A percentile compares a stretch with the other conserved stretches of the same genome.
Evolutionary conservation across 495 filamentous ascomycete genomes (phyloP).

Genomic region (Jackrogersella minutella): DNA sequence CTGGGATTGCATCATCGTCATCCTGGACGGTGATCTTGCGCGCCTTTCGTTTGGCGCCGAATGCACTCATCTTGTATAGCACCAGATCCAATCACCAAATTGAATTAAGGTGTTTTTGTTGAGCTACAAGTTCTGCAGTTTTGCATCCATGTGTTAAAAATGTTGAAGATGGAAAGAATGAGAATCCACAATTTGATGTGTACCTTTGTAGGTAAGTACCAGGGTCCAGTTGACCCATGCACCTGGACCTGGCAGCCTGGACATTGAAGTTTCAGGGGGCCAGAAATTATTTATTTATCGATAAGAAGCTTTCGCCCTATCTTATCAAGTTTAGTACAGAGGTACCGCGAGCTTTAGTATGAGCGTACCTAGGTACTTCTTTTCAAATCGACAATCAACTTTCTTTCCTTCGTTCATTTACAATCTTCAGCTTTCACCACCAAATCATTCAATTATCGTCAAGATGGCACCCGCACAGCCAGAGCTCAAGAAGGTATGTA

Average conservation of each 20-base stretch:
- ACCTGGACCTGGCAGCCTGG: too few relatives aligned
- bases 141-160: background rate
- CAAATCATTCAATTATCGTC: conserved; percentile 26
- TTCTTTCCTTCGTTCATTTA: background rate
- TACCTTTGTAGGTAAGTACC: background rate
- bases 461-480: conserved; percentile 99
- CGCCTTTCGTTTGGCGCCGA: conserved; percentile 73
- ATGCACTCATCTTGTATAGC: conserved; percentile 67
- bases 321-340: conserved; percentile 14
- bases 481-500: conserved; percentile 91
- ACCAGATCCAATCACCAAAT: background rate
- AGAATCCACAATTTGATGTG: background rate
- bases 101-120: background rate
- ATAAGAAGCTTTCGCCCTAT: conserved; percentile 30
- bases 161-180: background rate
- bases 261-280: too few relatives aligned
- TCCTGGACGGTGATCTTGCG: conserved; percentile 76
- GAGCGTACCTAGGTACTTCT: too few relatives aligned
- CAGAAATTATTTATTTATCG: conserved; percentile 31
- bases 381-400: conserved; percentile 25
- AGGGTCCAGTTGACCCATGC: too few relatives aligned
- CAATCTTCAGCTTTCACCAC: conserved; percentile 12
- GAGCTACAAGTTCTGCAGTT: background rate
- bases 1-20: conserved; percentile 59
- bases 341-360: conserved; percentile 9